Evolutionary conservation across 139 green algal genomes (phyloP).

Genomic region (Edaphochlamys debaryana): DNA sequence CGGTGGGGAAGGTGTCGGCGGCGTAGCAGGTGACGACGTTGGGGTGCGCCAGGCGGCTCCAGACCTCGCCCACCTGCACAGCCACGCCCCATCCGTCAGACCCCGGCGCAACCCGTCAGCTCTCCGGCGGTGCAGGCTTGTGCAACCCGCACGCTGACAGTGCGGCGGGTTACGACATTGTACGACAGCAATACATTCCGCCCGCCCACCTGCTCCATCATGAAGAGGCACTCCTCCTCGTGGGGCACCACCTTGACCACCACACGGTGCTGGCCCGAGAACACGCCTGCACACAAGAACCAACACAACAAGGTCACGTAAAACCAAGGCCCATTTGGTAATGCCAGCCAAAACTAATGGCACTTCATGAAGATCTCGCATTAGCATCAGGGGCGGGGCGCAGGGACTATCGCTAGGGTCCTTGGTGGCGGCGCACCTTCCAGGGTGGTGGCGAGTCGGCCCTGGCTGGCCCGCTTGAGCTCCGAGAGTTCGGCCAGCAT

Average conservation of each 20-base stretch:
- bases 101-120: too few relatives aligned
- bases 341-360: too few relatives aligned
- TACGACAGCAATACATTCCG: background rate
- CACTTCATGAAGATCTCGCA: too few relatives aligned
- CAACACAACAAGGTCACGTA: background rate
- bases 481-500: background rate
- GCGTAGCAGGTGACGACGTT: slow-evolving; percentile 23
- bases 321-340: too few relatives aligned
- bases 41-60: slow-evolving; percentile 23
- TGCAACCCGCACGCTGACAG: too few relatives aligned
- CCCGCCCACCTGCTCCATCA: slow-evolving; percentile 39
- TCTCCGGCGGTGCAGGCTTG: background rate
- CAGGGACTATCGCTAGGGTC: background rate
- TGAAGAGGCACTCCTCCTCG: slow-evolving; percentile 16
- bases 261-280: slow-evolving; percentile 8
- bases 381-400: too few relatives aligned
- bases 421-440: background rate
- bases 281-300: background rate
- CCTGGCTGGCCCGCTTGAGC: background rate
- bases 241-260: slow-evolving; percentile 25
- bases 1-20: background rate
- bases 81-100: background rate
- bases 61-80: slow-evolving; percentile 31
- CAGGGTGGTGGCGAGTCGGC: background rate
- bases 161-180: background rate